Evolutionary conservation across 2,329 filamentous ascomycete genomes (phyloP).

Genomic region (Penicillium sp.): DNA sequence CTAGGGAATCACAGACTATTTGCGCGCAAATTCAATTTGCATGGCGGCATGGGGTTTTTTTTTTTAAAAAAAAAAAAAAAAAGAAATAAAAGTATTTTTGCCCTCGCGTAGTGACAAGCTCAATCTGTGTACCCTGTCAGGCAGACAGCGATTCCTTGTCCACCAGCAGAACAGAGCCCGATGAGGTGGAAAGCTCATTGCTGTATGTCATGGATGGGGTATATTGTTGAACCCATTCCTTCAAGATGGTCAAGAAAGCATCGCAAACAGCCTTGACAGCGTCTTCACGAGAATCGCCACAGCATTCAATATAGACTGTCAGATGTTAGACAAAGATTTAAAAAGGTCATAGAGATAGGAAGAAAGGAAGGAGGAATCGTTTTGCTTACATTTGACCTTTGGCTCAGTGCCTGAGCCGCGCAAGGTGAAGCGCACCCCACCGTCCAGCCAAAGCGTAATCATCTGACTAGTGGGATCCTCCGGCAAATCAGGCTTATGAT

Average conservation of each 20-base stretch:
- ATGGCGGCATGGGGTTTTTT: background rate
- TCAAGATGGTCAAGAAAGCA: slow-evolving; percentile 37
- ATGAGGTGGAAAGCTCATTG: slow-evolving; percentile 40
- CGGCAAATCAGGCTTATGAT: slow-evolving; percentile 57
- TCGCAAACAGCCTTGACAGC: slow-evolving; percentile 41
- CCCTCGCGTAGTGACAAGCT: background rate
- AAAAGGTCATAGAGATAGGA: background rate
- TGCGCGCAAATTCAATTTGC: background rate
- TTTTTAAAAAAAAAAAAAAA: background rate
- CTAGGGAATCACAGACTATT: background rate
- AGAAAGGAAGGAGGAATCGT: background rate
- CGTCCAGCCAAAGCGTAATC: slow-evolving; percentile 62
- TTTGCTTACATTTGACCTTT: slow-evolving; percentile 60
- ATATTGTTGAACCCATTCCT: slow-evolving; percentile 42
- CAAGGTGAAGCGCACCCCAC: slow-evolving; percentile 58
- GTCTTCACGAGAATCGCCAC: slow-evolving; percentile 36
- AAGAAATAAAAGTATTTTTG: background rate
- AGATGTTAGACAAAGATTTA: background rate
- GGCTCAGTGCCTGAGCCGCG: slow-evolving; percentile 66
- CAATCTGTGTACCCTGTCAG: background rate
- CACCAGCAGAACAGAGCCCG: slow-evolving; percentile 35
- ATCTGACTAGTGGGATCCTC: slow-evolving; percentile 61
- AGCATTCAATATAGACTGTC: slow-evolving; percentile 47
- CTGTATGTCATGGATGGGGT: slow-evolving; percentile 42
- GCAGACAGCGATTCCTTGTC: slow-evolving; percentile 11